phyloP scores from a whole-genome alignment of 2,329 filamentous ascomycete species.

The Microsporum ferrugineum region DNA sequence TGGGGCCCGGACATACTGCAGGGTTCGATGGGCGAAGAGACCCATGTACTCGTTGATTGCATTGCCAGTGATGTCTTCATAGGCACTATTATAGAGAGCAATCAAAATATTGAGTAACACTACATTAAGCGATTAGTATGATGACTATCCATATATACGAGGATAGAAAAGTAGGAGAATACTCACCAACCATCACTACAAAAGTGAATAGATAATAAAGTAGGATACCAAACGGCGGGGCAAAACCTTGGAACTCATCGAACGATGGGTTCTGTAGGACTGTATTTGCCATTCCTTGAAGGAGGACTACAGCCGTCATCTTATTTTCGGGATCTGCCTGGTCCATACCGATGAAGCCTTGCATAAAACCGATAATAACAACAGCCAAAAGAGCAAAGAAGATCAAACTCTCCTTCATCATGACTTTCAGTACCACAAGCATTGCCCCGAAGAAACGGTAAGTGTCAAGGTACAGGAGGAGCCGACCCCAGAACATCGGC shows the following conservation, averaged over 20 bases:
- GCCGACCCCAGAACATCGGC: constrained; percentile 91
- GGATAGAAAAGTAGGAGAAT: background rate
- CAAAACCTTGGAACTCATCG: constrained; percentile 75
- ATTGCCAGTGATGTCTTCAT: constrained; percentile 86
- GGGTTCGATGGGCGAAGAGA: constrained; percentile 83
- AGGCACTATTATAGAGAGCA: constrained; percentile 91
- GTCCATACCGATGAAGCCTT: constrained; percentile 88
- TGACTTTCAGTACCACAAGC: constrained; percentile 90
- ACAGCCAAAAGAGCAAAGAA: constrained; percentile 87
- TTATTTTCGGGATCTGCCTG: constrained; percentile 59
- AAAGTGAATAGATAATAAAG: constrained; percentile 98
- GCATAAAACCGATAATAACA: constrained; percentile 67
- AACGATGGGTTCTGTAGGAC: constrained; percentile 92
- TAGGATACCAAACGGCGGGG: constrained; percentile 82
- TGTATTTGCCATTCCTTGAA: constrained; percentile 63
- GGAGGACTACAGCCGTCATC: constrained; percentile 30
- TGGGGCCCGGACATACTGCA: constrained; percentile 91
- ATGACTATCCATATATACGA: background rate
- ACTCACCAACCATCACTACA: constrained; percentile 68
- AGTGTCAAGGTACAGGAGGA: constrained; percentile 85
- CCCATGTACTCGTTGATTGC: constrained; percentile 93
- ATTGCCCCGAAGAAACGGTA: constrained; percentile 96
- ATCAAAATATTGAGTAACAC: constrained; percentile 92
- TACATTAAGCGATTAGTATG: constrained; percentile 12
- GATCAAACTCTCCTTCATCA: constrained; percentile 89